phyloP scores from a whole-genome alignment of 1,284 basidiomycete species.

The Leucoagaricus sp. region DNA sequence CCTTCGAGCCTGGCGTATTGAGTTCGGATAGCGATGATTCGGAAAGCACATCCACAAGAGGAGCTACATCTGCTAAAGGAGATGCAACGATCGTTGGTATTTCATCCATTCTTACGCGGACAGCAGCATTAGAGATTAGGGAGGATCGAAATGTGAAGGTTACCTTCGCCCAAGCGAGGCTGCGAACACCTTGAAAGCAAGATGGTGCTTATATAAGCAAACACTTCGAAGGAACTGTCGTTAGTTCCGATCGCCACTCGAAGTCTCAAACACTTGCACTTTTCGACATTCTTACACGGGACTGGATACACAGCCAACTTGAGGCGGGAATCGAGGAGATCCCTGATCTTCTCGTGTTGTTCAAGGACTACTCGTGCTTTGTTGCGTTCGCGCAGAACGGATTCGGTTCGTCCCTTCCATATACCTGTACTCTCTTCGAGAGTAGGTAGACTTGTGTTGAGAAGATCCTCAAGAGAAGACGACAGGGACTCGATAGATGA shows the following conservation, averaged over 20 bases:
- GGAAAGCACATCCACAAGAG: constrained; percentile 8
- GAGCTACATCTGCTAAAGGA: constrained; percentile 14
- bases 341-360: constrained; percentile 88
- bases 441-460: constrained; percentile 67
- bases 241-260: no score
- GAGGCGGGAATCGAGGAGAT: constrained; percentile 77
- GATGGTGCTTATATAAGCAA: no score
- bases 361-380: constrained; percentile 83
- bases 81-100: constrained; percentile 13
- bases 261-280: no score
- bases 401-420: constrained; percentile 51
- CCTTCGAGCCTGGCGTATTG: constrained; percentile 29
- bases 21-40: constrained; percentile 13
- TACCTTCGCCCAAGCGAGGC: not conserved
- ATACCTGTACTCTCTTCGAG: constrained; percentile 69
- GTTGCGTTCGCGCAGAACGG: constrained; percentile 55
- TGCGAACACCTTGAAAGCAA: not conserved
- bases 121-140: not conserved
- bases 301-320: no score
- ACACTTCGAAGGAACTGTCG: no score
- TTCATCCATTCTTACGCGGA: constrained; percentile 6
- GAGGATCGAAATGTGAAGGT: no score
- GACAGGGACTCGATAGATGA: constrained; percentile 66
- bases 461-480: constrained; percentile 64
- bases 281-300: no score